phyloP scores from a whole-genome alignment of 2,329 filamentous ascomycete species.

The Elsinoe fawcettii region DNA sequence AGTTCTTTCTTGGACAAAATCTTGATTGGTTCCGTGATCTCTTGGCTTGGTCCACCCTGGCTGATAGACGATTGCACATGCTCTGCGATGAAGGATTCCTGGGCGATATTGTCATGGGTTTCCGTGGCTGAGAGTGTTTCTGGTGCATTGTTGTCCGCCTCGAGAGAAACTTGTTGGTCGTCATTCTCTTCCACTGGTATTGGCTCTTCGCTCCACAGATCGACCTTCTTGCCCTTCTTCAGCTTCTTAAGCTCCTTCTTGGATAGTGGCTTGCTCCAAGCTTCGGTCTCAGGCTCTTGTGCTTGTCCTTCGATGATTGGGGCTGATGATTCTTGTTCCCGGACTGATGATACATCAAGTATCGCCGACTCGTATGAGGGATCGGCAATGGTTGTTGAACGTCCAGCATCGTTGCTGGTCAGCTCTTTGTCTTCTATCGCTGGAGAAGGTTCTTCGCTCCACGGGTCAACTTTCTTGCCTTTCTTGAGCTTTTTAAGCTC shows the following conservation, averaged over 20 bases:
- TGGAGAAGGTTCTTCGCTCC: background rate
- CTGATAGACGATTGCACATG: background rate
- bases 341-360: too few species aligned
- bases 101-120: too few species aligned
- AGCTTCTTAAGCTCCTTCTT: conserved; percentile 18
- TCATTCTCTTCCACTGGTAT: background rate
- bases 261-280: background rate
- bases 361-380: too few species aligned
- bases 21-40: background rate
- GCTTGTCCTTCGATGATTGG: too few species aligned
- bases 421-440: background rate
- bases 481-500: conserved; percentile 16
- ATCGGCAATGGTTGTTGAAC: background rate
- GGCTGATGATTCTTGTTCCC: too few species aligned
- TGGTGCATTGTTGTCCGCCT: background rate
- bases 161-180: background rate
- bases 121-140: too few species aligned
- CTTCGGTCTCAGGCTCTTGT: background rate
- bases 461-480: background rate
- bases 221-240: background rate
- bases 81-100: background rate
- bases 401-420: background rate
- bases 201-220: background rate
- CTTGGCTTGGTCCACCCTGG: background rate
- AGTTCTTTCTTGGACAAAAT: conserved; percentile 17